Evolutionary conservation across 768 basidiomycete genomes (phyloP).

Genomic region (Suillus variegatus): DNA sequence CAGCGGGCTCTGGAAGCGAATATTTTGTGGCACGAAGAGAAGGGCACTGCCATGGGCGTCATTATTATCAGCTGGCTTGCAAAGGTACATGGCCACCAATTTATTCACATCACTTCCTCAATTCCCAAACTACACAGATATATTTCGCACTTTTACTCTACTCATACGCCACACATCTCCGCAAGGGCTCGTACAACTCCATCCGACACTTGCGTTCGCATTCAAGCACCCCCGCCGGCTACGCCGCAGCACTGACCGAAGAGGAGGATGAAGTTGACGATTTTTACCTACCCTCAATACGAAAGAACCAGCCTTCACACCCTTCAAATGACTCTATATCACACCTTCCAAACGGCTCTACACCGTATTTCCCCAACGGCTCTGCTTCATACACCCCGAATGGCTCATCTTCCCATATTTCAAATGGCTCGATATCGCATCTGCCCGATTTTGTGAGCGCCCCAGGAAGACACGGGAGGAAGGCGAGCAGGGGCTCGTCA

Average conservation of each 20-base stretch:
- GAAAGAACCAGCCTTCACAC: constrained; percentile 34
- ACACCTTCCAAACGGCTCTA: constrained; percentile 4
- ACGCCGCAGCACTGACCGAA: constrained; percentile 37
- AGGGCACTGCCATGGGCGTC: constrained; percentile 73
- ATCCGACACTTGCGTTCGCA: constrained; percentile 49
- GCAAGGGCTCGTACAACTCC: constrained; percentile 85
- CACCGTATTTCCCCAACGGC: neutral
- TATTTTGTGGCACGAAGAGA: constrained; percentile 88
- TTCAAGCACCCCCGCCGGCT: constrained; percentile 23
- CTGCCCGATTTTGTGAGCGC: constrained; percentile 67
- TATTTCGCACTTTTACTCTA: constrained; percentile 92
- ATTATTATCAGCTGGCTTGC: constrained; percentile 83
- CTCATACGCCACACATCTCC: constrained; percentile 91
- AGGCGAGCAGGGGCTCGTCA: constrained; percentile 25
- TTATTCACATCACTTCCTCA: neutral
- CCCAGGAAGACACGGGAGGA: constrained; percentile 39
- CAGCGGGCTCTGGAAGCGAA: constrained; percentile 74
- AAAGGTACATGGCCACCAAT: constrained; percentile 60
- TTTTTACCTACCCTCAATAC: constrained; percentile 66
- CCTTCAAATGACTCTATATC: neutral
- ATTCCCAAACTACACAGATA: constrained; percentile 49
- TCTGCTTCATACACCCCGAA: neutral
- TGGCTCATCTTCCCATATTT: constrained; percentile 7
- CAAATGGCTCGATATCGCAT: constrained; percentile 48
- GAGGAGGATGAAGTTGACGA: constrained; percentile 69